Conservation (phyloP, 768 basidiomycete genomes). For the Roridomyces roridus region DNA sequence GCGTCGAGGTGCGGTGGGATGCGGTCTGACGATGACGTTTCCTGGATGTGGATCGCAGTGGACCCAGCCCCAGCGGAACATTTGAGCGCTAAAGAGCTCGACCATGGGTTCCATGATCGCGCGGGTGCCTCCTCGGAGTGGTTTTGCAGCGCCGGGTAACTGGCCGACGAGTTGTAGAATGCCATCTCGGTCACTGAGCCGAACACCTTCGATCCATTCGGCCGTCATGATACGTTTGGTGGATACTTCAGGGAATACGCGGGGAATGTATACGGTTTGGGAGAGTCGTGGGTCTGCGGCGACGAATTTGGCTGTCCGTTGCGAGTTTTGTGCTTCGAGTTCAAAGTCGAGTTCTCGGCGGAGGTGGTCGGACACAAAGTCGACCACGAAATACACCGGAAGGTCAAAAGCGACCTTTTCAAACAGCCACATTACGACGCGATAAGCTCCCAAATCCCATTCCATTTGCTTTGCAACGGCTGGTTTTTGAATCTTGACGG, state of each 20-base stretch:
- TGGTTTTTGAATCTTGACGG: conserved; percentile 92
- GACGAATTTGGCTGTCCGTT: conserved; percentile 70
- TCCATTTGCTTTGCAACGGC: conserved; percentile 86
- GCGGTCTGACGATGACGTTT: conserved; percentile 76
- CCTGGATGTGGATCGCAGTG: conserved; percentile 82
- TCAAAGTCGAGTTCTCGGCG: conserved; percentile 84
- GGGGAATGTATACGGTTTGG: conserved; percentile 79
- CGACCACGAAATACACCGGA: conserved; percentile 81
- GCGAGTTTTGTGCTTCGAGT: conserved; percentile 80
- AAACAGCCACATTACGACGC: conserved; percentile 80
- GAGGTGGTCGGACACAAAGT: conserved; percentile 83
- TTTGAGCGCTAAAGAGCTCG: conserved; percentile 86
- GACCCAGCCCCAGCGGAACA: conserved; percentile 92
- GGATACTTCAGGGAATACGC: conserved; percentile 71
- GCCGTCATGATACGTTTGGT: conserved; percentile 83
- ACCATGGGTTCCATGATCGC: conserved; percentile 87
- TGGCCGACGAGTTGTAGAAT: conserved; percentile 68
- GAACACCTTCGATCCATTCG: conserved; percentile 85
- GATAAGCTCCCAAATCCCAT: conserved; percentile 78
- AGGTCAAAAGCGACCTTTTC: conserved; percentile 85
- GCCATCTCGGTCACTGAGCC: conserved; percentile 67
- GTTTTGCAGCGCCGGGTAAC: conserved; percentile 37
- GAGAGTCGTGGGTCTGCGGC: conserved; percentile 72
- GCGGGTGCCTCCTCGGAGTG: conserved; percentile 64
- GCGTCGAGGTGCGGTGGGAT: conserved; percentile 48